phyloP scores from a whole-genome alignment of 805 yeast species.

The Spathaspora passalidarum region DNA sequence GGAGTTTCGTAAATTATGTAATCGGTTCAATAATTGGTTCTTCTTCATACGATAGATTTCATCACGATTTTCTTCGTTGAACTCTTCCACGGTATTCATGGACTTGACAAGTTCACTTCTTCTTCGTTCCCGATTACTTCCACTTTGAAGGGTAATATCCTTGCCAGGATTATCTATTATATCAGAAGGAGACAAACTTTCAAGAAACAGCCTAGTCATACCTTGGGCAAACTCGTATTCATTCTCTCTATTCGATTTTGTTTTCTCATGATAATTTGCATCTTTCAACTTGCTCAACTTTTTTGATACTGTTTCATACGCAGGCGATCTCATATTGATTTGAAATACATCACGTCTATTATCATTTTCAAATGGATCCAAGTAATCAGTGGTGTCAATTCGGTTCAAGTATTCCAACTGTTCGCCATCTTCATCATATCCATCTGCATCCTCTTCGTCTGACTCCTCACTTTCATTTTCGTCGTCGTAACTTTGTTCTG shows the following conservation, averaged over 20 bases:
- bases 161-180: constrained; percentile 5
- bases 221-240: not conserved
- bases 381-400: constrained; percentile 20
- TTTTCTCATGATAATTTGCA: not conserved
- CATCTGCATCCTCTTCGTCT: constrained; percentile 9
- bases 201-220: not conserved
- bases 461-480: constrained; percentile 4
- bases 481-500: constrained; percentile 7
- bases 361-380: constrained; percentile 14
- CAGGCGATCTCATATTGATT: not conserved
- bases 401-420: constrained; percentile 15
- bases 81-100: constrained; percentile 16
- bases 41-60: constrained; percentile 20
- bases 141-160: constrained; percentile 13
- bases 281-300: constrained; percentile 12
- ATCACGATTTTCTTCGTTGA: constrained; percentile 13
- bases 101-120: constrained; percentile 17
- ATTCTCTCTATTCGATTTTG: not conserved
- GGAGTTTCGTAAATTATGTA: constrained; percentile 24
- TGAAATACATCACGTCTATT: constrained; percentile 5
- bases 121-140: constrained; percentile 20
- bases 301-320: constrained; percentile 5
- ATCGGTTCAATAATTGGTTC: constrained; percentile 21
- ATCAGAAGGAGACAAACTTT: not conserved
- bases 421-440: not conserved